phyloP scores from a whole-genome alignment of 805 yeast species.

The Nakazawaea pomicola region DNA sequence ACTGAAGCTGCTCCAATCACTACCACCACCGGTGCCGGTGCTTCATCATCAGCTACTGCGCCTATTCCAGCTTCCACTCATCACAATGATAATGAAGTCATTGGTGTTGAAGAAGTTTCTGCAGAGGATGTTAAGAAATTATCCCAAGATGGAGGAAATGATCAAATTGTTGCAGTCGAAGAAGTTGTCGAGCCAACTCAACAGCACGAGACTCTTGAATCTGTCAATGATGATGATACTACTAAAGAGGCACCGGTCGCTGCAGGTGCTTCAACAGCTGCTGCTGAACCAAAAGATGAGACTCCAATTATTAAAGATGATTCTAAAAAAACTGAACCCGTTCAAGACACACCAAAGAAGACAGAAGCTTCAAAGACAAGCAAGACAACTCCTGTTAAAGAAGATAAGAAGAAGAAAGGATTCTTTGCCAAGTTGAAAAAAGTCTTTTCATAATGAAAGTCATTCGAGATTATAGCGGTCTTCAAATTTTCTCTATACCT shows the following conservation, averaged over 20 bases:
- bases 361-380: conserved; percentile 1
- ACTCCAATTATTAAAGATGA: background rate
- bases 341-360: too few species aligned
- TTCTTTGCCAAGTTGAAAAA: conserved; percentile 39
- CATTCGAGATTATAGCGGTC: too few species aligned
- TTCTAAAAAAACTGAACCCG: too few species aligned
- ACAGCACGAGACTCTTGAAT: background rate
- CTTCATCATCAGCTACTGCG: background rate
- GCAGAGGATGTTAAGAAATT: conserved; percentile 5
- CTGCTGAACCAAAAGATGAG: background rate
- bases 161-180: conserved; percentile 8
- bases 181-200: conserved; percentile 5
- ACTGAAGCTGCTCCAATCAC: background rate
- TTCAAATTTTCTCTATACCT: background rate
- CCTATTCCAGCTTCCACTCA: too few species aligned
- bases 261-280: too few species aligned
- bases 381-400: conserved; percentile 14
- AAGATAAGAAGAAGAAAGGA: conserved; percentile 34
- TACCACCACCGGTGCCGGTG: background rate
- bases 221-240: too few species aligned
- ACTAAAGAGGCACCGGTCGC: too few species aligned
- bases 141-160: conserved; percentile 2
- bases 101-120: conserved; percentile 7
- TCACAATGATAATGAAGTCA: background rate
- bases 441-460: too few species aligned